Percentiles rank a stretch among this genome's conserved stretches.
Conservation (phyloP, 2,329 filamentous ascomycete species). For the Fusarium sp. region DNA sequence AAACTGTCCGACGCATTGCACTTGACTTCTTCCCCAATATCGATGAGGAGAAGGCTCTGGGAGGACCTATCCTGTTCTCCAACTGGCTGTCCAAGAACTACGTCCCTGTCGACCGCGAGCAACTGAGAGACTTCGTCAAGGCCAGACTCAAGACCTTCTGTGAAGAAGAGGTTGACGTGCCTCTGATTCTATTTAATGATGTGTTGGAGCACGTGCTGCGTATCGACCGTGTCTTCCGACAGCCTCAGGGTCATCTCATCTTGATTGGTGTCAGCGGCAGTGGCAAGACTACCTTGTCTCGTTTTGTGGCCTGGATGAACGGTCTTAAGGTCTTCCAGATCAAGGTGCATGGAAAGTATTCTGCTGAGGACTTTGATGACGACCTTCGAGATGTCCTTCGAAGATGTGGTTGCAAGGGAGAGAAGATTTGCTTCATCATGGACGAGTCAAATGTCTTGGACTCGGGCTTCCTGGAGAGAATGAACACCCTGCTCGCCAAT, state of each 20-base stretch:
- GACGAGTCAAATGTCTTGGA: slow-evolving; percentile 99
- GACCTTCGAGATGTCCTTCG: slow-evolving; percentile 94
- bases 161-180: slow-evolving; percentile 98
- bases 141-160: slow-evolving; percentile 98
- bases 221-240: slow-evolving; percentile 98
- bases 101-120: slow-evolving; percentile 94
- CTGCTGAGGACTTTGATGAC: slow-evolving; percentile 98
- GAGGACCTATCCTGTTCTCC: slow-evolving; percentile 95
- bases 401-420: slow-evolving; percentile 95
- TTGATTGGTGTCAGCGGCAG: slow-evolving; percentile 98
- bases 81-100: slow-evolving; percentile 99
- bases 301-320: slow-evolving; percentile 99
- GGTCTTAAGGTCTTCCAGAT: slow-evolving; percentile 99
- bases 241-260: slow-evolving; percentile 98
- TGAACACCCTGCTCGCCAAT: slow-evolving; percentile 99
- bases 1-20: slow-evolving; percentile 88
- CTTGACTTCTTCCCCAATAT: slow-evolving; percentile 96
- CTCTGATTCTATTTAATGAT: slow-evolving; percentile 99
- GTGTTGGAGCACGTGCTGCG: slow-evolving; percentile 97
- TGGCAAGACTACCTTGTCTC: slow-evolving; percentile 97
- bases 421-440: slow-evolving; percentile 99
- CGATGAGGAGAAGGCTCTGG: slow-evolving; percentile 88
- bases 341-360: slow-evolving; percentile 99
- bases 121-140: slow-evolving; percentile 96
- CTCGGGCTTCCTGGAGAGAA: slow-evolving; percentile 97